Conservation (phyloP, 345 rosid genomes). For the Jatropha curcas region DNA sequence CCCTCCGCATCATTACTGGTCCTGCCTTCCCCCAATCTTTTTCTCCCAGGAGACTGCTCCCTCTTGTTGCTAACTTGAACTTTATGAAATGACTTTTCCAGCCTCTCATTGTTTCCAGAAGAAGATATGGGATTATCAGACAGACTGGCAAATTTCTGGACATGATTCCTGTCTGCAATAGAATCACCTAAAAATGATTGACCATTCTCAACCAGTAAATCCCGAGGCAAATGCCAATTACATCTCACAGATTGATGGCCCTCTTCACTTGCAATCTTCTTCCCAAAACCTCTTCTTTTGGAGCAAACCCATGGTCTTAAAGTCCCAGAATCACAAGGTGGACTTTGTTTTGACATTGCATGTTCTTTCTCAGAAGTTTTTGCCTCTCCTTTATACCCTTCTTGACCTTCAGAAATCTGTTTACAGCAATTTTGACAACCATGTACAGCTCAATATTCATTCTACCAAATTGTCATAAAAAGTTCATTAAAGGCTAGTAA, state of each 20-base stretch:
- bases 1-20: slow-evolving; percentile 24
- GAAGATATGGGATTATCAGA: slow-evolving; percentile 38
- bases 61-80: slow-evolving; percentile 24
- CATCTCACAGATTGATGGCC: slow-evolving; percentile 36
- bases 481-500: slow-evolving; percentile 1
- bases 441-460: slow-evolving; percentile 12
- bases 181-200: slow-evolving; percentile 41
- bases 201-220: slow-evolving; percentile 50
- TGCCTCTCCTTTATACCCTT: slow-evolving; percentile 37
- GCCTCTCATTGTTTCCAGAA: slow-evolving; percentile 35
- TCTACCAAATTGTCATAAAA: slow-evolving; percentile 2
- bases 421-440: slow-evolving; percentile 31
- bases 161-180: slow-evolving; percentile 34
- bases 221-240: slow-evolving; percentile 45
- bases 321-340: slow-evolving; percentile 52
- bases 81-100: slow-evolving; percentile 29
- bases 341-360: slow-evolving; percentile 30
- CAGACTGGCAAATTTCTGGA: slow-evolving; percentile 34
- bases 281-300: slow-evolving; percentile 53
- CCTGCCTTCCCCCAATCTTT: slow-evolving; percentile 37
- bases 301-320: slow-evolving; percentile 62
- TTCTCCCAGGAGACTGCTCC: slow-evolving; percentile 44
- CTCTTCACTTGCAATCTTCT: slow-evolving; percentile 47
- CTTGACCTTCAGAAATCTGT: slow-evolving; percentile 46
- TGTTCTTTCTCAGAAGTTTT: slow-evolving; percentile 36